Evolutionary conservation across 176 grass and related monocot species (phyloP).

Genomic region (Puccinellia tenuiflora): DNA sequence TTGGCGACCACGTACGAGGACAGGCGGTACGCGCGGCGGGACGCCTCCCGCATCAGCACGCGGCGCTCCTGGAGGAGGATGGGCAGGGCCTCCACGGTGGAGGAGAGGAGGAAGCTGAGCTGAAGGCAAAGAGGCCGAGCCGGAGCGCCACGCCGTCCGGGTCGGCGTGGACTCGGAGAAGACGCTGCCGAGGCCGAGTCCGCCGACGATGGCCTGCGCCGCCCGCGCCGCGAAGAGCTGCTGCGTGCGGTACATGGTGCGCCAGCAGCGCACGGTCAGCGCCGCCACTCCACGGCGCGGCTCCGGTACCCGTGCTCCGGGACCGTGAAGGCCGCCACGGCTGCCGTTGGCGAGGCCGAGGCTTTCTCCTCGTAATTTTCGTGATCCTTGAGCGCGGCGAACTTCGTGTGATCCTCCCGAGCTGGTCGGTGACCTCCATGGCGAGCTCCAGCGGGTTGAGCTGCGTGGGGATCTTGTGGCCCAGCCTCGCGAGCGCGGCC

Average conservation of each 20-base stretch:
- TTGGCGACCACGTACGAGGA: slow-evolving; percentile 82
- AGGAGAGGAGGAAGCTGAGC: slow-evolving; percentile 91
- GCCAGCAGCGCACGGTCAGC: slow-evolving; percentile 68
- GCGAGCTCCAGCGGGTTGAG: slow-evolving; percentile 85
- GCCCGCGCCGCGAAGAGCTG: slow-evolving; percentile 76
- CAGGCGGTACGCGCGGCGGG: slow-evolving; percentile 61
- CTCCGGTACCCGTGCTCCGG: slow-evolving; percentile 39
- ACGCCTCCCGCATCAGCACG: slow-evolving; percentile 81
- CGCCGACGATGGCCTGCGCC: slow-evolving; percentile 72
- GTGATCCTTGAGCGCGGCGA: background rate
- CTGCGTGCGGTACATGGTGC: slow-evolving; percentile 75
- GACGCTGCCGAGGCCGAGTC: slow-evolving; percentile 73
- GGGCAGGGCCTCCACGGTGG: slow-evolving; percentile 73
- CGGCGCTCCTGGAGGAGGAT: slow-evolving; percentile 85
- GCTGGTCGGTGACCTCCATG: slow-evolving; percentile 58
- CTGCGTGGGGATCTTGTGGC: slow-evolving; percentile 51
- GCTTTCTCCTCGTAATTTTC: background rate
- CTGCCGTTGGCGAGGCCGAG: background rate
- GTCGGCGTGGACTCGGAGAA: slow-evolving; percentile 44
- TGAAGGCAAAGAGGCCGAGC: slow-evolving; percentile 92
- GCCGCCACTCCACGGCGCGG: slow-evolving; percentile 36
- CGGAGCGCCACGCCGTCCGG: slow-evolving; percentile 56
- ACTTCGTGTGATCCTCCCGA: slow-evolving; percentile 32
- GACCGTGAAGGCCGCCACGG: background rate
- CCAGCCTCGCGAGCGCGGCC: slow-evolving; percentile 39